phyloP scores from a whole-genome alignment of 2,329 filamentous ascomycete genomes.

The Botrytis deweyae region DNA sequence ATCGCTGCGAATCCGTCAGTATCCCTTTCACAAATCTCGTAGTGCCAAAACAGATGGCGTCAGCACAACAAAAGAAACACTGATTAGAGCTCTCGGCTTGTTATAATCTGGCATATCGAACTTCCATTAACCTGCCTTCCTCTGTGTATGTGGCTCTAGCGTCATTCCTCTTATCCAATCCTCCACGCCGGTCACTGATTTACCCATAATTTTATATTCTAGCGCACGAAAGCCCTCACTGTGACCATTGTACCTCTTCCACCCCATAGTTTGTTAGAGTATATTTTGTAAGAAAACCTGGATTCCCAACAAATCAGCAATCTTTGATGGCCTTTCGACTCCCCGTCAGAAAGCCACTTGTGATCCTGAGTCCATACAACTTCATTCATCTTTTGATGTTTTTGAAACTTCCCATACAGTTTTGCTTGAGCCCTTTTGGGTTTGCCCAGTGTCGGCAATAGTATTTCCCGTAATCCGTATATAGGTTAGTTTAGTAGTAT shows the following conservation, averaged over 20 bases:
- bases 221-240: background rate
- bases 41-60: background rate
- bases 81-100: background rate
- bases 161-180: background rate
- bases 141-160: background rate
- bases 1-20: background rate
- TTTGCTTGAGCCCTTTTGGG: background rate
- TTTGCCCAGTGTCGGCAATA: no score
- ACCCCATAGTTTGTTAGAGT: no score
- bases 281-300: rapidly evolving
- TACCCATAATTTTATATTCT: background rate
- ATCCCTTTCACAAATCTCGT: background rate
- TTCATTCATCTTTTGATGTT: background rate
- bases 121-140: background rate
- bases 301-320: background rate
- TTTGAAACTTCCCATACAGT: background rate
- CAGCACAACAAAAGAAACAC: background rate
- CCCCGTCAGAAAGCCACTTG: slow-evolving; percentile 25
- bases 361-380: background rate
- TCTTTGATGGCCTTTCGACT: slow-evolving; percentile 38
- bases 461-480: no score
- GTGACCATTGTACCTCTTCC: rapidly evolving
- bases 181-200: background rate
- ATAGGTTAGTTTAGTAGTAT: no score
- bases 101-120: background rate